Evolutionary conservation across 192 early-diverging fungal species (phyloP).

Genomic region (Geranomyces variabilis): DNA sequence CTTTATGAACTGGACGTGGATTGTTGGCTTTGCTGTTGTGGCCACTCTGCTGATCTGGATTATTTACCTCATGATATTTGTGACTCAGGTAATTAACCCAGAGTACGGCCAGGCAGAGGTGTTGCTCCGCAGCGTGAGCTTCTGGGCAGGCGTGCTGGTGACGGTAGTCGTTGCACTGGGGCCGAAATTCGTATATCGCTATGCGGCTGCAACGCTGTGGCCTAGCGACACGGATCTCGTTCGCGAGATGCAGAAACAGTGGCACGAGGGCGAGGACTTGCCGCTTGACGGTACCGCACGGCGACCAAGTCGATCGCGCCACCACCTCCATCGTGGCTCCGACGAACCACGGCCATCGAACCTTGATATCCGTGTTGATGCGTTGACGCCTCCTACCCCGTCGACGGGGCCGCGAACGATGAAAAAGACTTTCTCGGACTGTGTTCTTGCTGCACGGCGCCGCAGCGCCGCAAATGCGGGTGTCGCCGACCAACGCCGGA

Average conservation of each 20-base stretch:
- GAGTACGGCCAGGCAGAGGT: constrained; percentile 71
- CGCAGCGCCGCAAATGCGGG: no score
- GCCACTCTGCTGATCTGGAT: constrained; percentile 71
- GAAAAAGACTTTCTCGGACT: constrained; percentile 26
- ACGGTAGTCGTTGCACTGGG: constrained; percentile 70
- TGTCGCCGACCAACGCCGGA: no score
- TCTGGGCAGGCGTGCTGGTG: constrained; percentile 77
- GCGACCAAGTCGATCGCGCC: no score
- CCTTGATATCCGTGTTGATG: constrained; percentile 16
- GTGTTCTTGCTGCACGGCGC: not conserved
- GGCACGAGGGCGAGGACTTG: constrained; percentile 38
- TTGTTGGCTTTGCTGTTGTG: constrained; percentile 66
- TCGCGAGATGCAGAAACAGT: constrained; percentile 51
- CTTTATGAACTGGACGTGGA: constrained; percentile 84
- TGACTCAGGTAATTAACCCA: constrained; percentile 56
- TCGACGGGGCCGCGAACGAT: not conserved
- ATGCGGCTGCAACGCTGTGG: constrained; percentile 51
- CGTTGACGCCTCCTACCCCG: not conserved
- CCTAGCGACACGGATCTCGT: constrained; percentile 54
- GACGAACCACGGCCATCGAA: no score
- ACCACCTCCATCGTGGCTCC: no score
- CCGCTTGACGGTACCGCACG: constrained; percentile 15
- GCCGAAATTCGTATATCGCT: constrained; percentile 70
- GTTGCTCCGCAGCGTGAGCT: constrained; percentile 66
- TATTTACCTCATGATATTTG: constrained; percentile 70